Base-by-base conservation (phyloP, 345 rosid species). In the Isatis tinctoria region DNA sequence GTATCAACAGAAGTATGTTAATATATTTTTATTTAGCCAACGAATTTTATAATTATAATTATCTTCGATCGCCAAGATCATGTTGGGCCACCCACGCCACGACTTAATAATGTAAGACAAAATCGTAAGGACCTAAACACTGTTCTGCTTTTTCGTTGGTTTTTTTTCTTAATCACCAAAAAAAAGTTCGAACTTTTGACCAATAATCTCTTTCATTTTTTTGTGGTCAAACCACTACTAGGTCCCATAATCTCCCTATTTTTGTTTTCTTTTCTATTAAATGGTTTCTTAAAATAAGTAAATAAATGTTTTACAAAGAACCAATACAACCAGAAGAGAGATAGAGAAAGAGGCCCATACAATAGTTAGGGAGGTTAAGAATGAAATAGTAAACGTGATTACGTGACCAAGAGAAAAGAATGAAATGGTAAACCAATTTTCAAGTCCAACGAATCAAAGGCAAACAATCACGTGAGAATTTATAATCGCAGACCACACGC, bases 11-110 rank as follows among this genome's bases (percentile, higher is more conserved):
- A 35, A 54, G 40, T 26, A 26, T 35, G 30, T 65, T 45, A 16
- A 54, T 32, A 63, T 13, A 24, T 4, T 18, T 39, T 62, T 28
- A 26, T 41, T 16, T 27, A 22, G 30, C 58, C 7, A 54, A 24
- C 3, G 20, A 32, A 37, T 18, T 43, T 56, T 44, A 2, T n/a
- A n/a, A n/a, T 45, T 32, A 32, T 51, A 58, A 48, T 67, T 58
- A 47, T 66, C 44, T 35, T 67, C 30, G 73, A 67, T 66, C 52
- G 58, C 26, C 67, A 58, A 36, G 22, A 74, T 72, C 67, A 66
- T 57, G 51, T 65, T 65, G 72, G 59, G 51, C 77, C 72, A 74
- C 20, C 49, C 49, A 73, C 22, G 48, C 58, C 39, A 54, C 18
- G 71, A 58, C 52, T 35, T 54, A 20, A 64, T 22, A 30, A 33